Percentiles rank a stretch among this genome's conserved stretches.
phyloP scores from a whole-genome alignment of 2,329 filamentous ascomycete genomes.

The Neopestalotiopsis sp. region DNA sequence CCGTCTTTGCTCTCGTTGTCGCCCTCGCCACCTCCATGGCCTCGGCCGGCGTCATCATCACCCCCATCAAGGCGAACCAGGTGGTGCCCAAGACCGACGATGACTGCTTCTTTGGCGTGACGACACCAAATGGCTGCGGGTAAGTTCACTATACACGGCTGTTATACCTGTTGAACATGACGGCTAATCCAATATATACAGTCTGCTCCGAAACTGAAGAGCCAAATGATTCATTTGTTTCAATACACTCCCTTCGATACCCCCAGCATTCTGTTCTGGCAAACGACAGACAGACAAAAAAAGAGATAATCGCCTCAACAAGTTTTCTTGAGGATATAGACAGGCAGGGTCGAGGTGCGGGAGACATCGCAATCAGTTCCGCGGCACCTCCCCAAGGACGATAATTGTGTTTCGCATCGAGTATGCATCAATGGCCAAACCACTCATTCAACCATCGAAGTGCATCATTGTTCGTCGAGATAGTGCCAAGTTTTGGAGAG shows the following conservation, averaged over 20 bases:
- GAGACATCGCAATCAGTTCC: not conserved
- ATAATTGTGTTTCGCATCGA: not conserved
- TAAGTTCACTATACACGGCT: constrained; percentile 40
- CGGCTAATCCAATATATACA: not conserved
- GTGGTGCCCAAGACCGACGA: constrained; percentile 52
- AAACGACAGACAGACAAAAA: not conserved
- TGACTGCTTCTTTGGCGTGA: constrained; percentile 63
- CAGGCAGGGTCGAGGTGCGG: not conserved
- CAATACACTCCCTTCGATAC: not conserved
- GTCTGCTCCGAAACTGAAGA: constrained; percentile 13
- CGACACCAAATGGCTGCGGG: constrained; percentile 64
- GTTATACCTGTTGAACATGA: not conserved
- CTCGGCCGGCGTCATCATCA: constrained; percentile 61
- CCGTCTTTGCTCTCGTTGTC: constrained; percentile 43
- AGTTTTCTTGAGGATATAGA: not conserved
- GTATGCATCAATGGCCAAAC: not conserved
- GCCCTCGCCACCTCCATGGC: constrained; percentile 51
- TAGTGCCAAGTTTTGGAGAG: not conserved
- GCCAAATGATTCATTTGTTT: not conserved
- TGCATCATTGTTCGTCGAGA: not conserved
- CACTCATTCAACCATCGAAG: not conserved
- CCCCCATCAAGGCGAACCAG: constrained; percentile 56
- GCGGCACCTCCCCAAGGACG: not conserved
- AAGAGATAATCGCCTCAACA: not conserved
- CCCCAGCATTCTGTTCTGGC: not conserved